Base-by-base conservation (phyloP, 306 rosid species). In the Vachellia collinsii region DNA sequence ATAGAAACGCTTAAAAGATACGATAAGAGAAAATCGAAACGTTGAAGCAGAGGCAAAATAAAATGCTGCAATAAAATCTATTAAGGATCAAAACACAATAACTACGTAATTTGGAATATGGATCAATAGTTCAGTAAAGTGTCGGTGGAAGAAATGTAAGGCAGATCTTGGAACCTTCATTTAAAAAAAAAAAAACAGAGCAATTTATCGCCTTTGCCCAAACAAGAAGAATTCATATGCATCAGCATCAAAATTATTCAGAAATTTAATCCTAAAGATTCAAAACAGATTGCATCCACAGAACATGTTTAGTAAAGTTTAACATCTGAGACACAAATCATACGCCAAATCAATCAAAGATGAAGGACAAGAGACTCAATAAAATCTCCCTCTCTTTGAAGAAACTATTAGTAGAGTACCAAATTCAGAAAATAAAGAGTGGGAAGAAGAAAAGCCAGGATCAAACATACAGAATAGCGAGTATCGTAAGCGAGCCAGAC, bases 401-500 rank as follows among this genome's bases (percentile, higher is more conserved):
- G 22, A 0, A 67, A 75, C 22, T 3, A 4, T 8, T 25, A 5
- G 3, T 12, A 25, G 13, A 23, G 23, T 7, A 29, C 39, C 16
- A 68, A 36, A 69, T 61, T 12, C 20, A n/a, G 38, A 4, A 14
- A 46, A 39, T n/a, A 74, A 3, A 75, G 14, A 16, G 23, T 42
- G 67, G 22, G 1, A 12, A 43, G 43, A 39, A 76, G 43, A 77
- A 77, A 61, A 77, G 43, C 38, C 36, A 68, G 67, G 82, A 61
- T 36, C 48, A 72, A 79, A 77, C 89, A 61, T 89, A 95, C 99
- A 77, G 93, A 82, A 82, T 85, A 70, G 59, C 70, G 81, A 66
- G 97, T 90, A 62, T 95, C 99, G 81, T 87, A 93, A 62, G 97
- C 98, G 74, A 95, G 99, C 99, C 99, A 95, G 69, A 95, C 99